phyloP scores from a whole-genome alignment of 805 yeast species.

The Yarrowia keelungensis region DNA sequence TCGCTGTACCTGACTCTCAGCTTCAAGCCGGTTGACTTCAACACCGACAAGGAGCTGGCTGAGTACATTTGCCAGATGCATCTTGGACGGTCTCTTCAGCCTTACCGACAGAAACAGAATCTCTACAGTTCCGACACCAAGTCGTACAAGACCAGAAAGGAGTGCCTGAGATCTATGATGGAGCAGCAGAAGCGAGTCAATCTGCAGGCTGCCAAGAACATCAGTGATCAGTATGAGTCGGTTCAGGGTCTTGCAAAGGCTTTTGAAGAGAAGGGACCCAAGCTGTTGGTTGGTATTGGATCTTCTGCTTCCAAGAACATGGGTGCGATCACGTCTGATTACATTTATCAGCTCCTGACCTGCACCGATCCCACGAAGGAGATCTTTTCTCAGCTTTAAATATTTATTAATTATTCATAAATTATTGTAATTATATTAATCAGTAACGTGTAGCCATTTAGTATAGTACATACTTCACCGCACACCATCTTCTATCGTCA shows the following conservation, averaged over 20 bases:
- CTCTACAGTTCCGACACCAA: constrained; percentile 28
- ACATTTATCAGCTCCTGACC: constrained; percentile 25
- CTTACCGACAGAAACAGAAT: constrained; percentile 18
- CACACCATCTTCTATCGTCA: too few relatives aligned
- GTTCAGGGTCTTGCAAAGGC: constrained; percentile 10
- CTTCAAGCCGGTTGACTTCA: constrained; percentile 12
- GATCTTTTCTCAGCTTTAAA: constrained; percentile 13
- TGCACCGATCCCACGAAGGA: constrained; percentile 30
- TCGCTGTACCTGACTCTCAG: constrained; percentile 1
- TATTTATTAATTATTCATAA: not conserved
- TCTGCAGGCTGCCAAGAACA: constrained; percentile 15
- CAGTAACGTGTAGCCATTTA: too few relatives aligned
- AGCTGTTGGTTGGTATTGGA: constrained; percentile 3
- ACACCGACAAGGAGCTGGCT: constrained; percentile 21
- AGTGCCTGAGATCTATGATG: constrained; percentile 25
- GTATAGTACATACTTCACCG: too few relatives aligned
- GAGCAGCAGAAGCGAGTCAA: constrained; percentile 31
- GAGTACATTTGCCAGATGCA: constrained; percentile 27
- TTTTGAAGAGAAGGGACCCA: constrained; percentile 19
- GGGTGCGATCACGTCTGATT: constrained; percentile 8
- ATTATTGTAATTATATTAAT: constrained; percentile 3
- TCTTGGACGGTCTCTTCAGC: constrained; percentile 22
- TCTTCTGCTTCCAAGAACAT: not conserved
- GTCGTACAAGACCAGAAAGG: constrained; percentile 13
- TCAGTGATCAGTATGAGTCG: constrained; percentile 13